Percentiles rank a stretch among this genome's conserved stretches.
These are phyloP conservation scores for Fonsecaea multimorphosa DNA, from an alignment of 2,329 filamentous ascomycete species.

Conservation along the genomic window DNA sequence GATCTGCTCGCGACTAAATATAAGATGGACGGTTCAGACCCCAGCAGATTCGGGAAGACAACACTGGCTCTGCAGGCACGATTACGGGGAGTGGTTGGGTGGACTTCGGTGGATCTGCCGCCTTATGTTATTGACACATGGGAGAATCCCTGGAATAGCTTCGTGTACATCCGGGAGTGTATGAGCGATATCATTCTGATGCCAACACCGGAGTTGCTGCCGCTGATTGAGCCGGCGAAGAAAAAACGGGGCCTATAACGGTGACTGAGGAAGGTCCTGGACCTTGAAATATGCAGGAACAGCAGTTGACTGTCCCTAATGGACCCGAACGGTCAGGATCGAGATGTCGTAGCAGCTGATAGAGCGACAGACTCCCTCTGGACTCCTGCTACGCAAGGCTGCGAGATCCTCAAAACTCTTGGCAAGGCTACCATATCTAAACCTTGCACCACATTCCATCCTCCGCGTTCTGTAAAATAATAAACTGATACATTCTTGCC, in stretches of 20 bases:
- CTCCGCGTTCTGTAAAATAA: conserved; percentile 1
- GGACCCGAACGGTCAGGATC: neutral
- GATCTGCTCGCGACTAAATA: conserved; percentile 35
- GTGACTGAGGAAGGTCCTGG: neutral
- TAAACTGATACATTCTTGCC: neutral
- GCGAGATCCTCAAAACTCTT: conserved; percentile 16
- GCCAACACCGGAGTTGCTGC: conserved; percentile 32
- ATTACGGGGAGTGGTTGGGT: conserved; percentile 33
- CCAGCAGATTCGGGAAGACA: conserved; percentile 38
- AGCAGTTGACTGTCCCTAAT: neutral
- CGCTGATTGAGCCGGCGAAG: conserved; percentile 31
- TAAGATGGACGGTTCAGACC: conserved; percentile 37
- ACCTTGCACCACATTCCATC: neutral
- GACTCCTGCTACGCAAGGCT: conserved; percentile 14
- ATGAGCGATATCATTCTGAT: conserved; percentile 39
- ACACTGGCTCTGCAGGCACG: conserved; percentile 36
- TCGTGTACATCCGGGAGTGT: conserved; percentile 37
- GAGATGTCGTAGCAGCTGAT: neutral
- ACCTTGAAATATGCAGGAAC: neutral
- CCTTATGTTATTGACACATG: conserved; percentile 37
- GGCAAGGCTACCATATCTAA: conserved; percentile 21
- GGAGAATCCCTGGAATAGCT: conserved; percentile 40
- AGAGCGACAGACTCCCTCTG: conserved; percentile 3
- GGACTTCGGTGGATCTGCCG: conserved; percentile 37
- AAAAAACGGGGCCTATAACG: neutral